Evolutionary conservation across 2,329 filamentous ascomycete genomes (phyloP).

Genomic region (Chaetothyriales sp.): DNA sequence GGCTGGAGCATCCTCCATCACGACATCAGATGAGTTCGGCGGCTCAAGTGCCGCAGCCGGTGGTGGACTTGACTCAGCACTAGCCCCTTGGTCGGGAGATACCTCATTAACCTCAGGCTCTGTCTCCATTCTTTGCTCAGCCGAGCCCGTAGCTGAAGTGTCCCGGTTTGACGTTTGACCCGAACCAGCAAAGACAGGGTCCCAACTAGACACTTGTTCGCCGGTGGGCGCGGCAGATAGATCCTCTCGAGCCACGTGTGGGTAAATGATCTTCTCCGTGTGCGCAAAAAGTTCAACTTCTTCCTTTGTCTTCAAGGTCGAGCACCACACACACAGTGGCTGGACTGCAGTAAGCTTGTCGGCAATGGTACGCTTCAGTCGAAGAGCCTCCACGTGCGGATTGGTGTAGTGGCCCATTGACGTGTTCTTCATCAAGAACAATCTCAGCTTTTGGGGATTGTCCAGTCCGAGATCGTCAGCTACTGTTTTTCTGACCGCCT

Average conservation of each 20-base stretch:
- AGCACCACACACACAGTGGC: conserved; percentile 13
- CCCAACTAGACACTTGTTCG: neutral
- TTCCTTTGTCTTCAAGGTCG: conserved; percentile 10
- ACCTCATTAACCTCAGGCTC: neutral
- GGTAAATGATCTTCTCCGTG: conserved; percentile 1
- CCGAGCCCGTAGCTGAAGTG: neutral
- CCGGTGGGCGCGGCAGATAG: neutral
- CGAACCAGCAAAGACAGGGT: too few relatives aligned
- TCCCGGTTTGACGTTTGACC: too few relatives aligned
- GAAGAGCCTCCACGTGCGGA: conserved; percentile 5
- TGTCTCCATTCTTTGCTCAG: neutral
- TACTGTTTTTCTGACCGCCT: conserved; percentile 9
- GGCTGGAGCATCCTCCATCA: neutral
- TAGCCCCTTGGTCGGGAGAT: neutral
- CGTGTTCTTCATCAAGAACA: conserved; percentile 11
- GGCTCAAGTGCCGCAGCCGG: neutral
- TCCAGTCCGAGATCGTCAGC: conserved; percentile 6
- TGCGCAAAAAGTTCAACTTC: conserved; percentile 12
- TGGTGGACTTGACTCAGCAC: neutral
- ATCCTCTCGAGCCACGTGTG: neutral
- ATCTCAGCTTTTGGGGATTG: conserved; percentile 6
- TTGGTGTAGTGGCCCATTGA: conserved; percentile 7
- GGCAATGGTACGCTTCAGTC: conserved; percentile 3
- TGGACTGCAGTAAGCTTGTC: neutral
- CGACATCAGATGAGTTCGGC: neutral